These are phyloP conservation scores for Coemansia sp. DNA, from an alignment of 192 early-diverging fungal species.

Conservation along the genomic window DNA sequence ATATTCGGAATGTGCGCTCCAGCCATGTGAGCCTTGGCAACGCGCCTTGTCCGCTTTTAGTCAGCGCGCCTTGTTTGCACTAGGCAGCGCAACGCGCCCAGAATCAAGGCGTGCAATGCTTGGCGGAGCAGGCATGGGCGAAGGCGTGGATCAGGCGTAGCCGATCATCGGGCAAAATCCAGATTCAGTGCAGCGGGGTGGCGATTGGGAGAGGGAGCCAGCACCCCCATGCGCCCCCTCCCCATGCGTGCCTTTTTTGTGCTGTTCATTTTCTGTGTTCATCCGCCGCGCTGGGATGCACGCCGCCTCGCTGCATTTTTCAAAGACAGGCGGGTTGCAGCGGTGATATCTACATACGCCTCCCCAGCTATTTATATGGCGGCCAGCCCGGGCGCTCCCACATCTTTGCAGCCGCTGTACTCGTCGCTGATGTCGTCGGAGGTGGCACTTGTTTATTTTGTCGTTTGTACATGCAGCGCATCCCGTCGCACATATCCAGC, in stretches of 20 bases:
- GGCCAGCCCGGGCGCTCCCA: neutral
- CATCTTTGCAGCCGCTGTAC: neutral
- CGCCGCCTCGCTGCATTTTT: slow-evolving; percentile 3
- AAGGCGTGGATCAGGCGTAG: slow-evolving; percentile 6
- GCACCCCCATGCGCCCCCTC: neutral
- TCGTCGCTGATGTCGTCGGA: slow-evolving; percentile 7
- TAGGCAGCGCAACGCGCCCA: too few species aligned
- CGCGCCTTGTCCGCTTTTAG: neutral
- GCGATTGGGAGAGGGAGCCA: neutral
- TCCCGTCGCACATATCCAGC: neutral
- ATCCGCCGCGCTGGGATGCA: slow-evolving; percentile 26
- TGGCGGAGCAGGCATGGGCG: neutral
- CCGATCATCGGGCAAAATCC: slow-evolving; percentile 12
- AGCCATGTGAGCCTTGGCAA: neutral
- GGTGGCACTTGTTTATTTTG: slow-evolving; percentile 13
- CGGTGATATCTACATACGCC: slow-evolving; percentile 28
- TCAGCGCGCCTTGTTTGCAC: too few species aligned
- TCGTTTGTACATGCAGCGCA: slow-evolving; percentile 7
- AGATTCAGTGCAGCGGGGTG: slow-evolving; percentile 6
- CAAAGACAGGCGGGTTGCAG: slow-evolving; percentile 7
- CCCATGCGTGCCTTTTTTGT: slow-evolving; percentile 4
- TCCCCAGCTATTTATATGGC: slow-evolving; percentile 20
- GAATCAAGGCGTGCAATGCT: neutral
- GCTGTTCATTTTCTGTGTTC: slow-evolving; percentile 11
- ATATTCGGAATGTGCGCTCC: neutral